Conservation (phyloP, 768 basidiomycete genomes). For the Tylopilus sp. region DNA sequence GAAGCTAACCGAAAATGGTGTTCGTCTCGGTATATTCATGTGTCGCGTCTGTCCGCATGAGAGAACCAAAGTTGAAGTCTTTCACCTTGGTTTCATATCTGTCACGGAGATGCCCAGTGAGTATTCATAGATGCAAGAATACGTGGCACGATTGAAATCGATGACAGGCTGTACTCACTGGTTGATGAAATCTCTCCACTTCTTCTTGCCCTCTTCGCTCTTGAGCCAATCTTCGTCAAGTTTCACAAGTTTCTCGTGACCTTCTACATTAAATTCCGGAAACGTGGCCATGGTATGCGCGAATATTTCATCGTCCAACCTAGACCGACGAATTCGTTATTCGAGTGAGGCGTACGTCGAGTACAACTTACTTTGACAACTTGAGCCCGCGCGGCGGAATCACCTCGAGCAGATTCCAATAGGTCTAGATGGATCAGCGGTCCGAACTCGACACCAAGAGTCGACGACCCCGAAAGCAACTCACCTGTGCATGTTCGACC, state of each 20-base stretch:
- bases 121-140: not conserved
- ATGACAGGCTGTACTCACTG: constrained; percentile 40
- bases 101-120: constrained; percentile 6
- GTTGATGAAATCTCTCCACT: constrained; percentile 87
- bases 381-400: constrained; percentile 72
- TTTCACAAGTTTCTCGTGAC: constrained; percentile 45
- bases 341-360: constrained; percentile 1
- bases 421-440: constrained; percentile 55
- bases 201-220: constrained; percentile 78
- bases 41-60: constrained; percentile 77
- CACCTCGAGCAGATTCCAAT: constrained; percentile 89
- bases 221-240: constrained; percentile 95
- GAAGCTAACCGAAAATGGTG: constrained; percentile 80
- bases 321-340: constrained; percentile 31
- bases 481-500: constrained; percentile 92
- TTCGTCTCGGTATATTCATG: constrained; percentile 88
- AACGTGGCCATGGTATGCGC: constrained; percentile 72
- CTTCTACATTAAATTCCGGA: constrained; percentile 65
- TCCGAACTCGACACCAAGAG: constrained; percentile 6
- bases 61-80: constrained; percentile 95
- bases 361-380: constrained; percentile 68
- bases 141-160: not conserved
- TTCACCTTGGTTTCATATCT: constrained; percentile 89
- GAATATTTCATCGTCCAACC: constrained; percentile 90
- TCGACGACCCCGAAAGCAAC: constrained; percentile 17